Percentiles rank a stretch among this genome's conserved stretches.
phyloP scores from a whole-genome alignment of 78 protist species.

The Pigoraptor vietnamica region DNA sequence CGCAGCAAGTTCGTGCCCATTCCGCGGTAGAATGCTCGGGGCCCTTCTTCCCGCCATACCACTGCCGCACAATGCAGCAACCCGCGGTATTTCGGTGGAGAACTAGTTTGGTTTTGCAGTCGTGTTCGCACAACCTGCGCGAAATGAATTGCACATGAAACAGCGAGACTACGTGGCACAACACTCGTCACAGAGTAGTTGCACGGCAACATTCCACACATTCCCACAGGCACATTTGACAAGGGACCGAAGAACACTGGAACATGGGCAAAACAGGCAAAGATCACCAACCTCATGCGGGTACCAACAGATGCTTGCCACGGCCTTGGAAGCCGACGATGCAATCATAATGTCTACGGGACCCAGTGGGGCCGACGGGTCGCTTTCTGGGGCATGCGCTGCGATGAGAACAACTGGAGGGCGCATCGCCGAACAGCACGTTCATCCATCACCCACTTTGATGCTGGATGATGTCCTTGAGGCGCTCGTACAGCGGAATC shows the following conservation, averaged over 20 bases:
- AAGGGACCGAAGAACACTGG: not conserved
- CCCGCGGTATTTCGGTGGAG: slow-evolving; percentile 18
- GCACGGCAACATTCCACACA: too few relatives aligned
- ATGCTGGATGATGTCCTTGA: slow-evolving; percentile 18
- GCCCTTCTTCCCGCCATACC: slow-evolving; percentile 56
- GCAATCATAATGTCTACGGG: slow-evolving; percentile 39
- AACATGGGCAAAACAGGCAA: not conserved
- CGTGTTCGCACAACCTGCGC: slow-evolving; percentile 47
- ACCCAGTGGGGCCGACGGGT: not conserved
- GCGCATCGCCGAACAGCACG: too few relatives aligned
- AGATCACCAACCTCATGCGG: slow-evolving; percentile 70
- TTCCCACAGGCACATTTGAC: not conserved
- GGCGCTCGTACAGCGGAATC: slow-evolving; percentile 69
- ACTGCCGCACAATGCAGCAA: slow-evolving; percentile 5
- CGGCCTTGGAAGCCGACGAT: slow-evolving; percentile 52
- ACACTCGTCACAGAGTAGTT: too few relatives aligned
- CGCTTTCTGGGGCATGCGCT: not conserved
- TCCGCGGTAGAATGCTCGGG: slow-evolving; percentile 63
- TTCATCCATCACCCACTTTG: not conserved
- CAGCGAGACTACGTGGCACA: too few relatives aligned
- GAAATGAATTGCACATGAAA: not conserved
- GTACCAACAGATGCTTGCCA: slow-evolving; percentile 65
- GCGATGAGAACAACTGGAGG: too few relatives aligned
- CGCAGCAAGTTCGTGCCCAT: slow-evolving; percentile 67
- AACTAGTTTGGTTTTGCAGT: slow-evolving; percentile 45